Base-by-base conservation (phyloP, 306 rosid species). In the Quercus aquifolioides region DNA sequence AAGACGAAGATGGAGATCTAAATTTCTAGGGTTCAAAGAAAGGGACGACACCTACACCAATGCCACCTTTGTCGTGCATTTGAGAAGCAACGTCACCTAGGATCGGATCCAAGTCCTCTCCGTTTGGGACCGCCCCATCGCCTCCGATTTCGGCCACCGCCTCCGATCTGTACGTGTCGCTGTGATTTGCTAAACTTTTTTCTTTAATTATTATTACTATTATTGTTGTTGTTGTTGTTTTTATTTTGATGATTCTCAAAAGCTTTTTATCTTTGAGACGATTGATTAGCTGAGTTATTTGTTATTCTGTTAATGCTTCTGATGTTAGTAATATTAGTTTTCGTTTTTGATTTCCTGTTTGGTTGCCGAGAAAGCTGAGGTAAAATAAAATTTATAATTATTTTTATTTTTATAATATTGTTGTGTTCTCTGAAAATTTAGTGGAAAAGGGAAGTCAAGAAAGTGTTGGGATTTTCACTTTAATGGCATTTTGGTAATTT, bases 61-160 rank as follows among this genome's bases (percentile, higher is more conserved):
- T 33, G 82, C 88, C 1, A 83, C 80, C 51, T 89, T 92, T 73
- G 81, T 78, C 2, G 97, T 86, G 70, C 89, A 55, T 68, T 80
- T 94, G 84, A 74, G 55, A 82, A 15, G 57, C 26, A 92, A 89
- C 31, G 74, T 92, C 46, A 82, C 92, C 3, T 92, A 93, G 98
- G 82, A 83, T 69, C 88, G 77, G 91, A 89, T 94, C 87, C 80
- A 25, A 15, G 97, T 94, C 52, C 90, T 92, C 26, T 83, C 93
- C 30, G 93, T 89, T 5, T 94, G 97, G 97, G 97, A 94, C 80
- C 63, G 63, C 41, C 89, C 97, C 19, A 79, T 88, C 2, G 97
- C 92, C 2, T 89, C 94, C 1, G 86, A 91, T 71, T 94, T 92
- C 17, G 97, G 98, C 5, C 90, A 90, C 79, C 33, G 4, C 33